Base-by-base conservation (phyloP, 352 stramenopile genomes). In the Phytophthora aleatoria region DNA sequence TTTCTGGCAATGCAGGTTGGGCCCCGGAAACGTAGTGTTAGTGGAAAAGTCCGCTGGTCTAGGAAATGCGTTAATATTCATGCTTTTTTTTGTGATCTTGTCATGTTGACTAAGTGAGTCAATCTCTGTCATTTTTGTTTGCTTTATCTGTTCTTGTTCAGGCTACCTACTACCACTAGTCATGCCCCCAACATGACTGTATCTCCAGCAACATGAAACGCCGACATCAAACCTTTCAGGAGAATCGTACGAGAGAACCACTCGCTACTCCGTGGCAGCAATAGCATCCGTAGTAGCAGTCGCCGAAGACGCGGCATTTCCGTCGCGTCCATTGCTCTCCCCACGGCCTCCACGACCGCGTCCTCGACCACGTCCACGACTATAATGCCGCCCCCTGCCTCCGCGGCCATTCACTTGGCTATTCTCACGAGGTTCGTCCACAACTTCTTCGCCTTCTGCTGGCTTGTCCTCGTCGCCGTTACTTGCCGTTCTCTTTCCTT, bases 321-420 rank as follows among this genome's bases (percentile, higher is more conserved):
- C 59, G 24, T 77, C 61, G 31, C 42, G 55, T 28, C 43, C 38
- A 42, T 48, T 61, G 48, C 50, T 67, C 11, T 73, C 58, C 9
- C 56, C 48, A 50, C 50, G 52, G 11, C 47, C 58, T 50, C 50
- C 57, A 57, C 65, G 65, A 3, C 64, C 52, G 7, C 67, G 69
- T 63, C 77, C 66, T 56, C 74, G 65, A 47, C 64, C 54, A 50
- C 74, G 66, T 33, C 70, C 73, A 50, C 77, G 72, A 31, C 59
- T 54, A 12, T 33, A 58, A 53, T 72, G 31, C 16, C 65, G 68
- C 4, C 64, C 68, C 52, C 44, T 61, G 44, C 64, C 59, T 41
- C 63, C 53, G 49, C 61, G 66, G 8, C 57, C 54, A 50, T 62
- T 69, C 41, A 43, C 39, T 10, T 61, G 65, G 30, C 35, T 52